Evolutionary conservation across 495 filamentous ascomycete species (phyloP).

Genomic region (Lepidopterella palustris): DNA sequence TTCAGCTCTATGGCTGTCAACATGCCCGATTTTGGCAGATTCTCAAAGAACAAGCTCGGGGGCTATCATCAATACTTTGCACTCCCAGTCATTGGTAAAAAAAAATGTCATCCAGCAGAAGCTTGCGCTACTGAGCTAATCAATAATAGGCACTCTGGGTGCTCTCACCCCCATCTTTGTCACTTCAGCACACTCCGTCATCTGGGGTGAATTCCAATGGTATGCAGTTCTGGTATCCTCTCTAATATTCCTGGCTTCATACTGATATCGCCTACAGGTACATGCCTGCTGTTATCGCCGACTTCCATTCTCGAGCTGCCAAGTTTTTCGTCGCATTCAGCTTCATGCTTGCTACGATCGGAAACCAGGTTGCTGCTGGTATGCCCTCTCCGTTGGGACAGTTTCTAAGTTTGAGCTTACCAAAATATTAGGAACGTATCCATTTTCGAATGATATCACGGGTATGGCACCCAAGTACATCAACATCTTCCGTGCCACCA

Average conservation of each 20-base stretch:
- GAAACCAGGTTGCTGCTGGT: slow-evolving; percentile 38
- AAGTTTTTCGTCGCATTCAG: slow-evolving; percentile 38
- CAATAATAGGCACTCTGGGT: slow-evolving; percentile 31
- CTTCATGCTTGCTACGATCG: slow-evolving; percentile 42
- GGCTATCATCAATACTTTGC: slow-evolving; percentile 39
- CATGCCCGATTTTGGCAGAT: slow-evolving; percentile 41
- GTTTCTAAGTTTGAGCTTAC: background rate
- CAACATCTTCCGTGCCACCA: slow-evolving; percentile 38
- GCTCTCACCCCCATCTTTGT: slow-evolving; percentile 41
- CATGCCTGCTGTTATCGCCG: slow-evolving; percentile 37
- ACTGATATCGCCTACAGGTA: slow-evolving; percentile 19
- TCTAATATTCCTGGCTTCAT: background rate
- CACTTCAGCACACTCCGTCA: slow-evolving; percentile 32
- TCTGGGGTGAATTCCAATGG: slow-evolving; percentile 42
- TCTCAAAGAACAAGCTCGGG: slow-evolving; percentile 34
- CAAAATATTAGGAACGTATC: slow-evolving; percentile 27
- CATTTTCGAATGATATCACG: slow-evolving; percentile 41
- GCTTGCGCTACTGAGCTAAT: background rate
- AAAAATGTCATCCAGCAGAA: background rate
- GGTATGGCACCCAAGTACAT: slow-evolving; percentile 40
- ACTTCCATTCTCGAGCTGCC: slow-evolving; percentile 40
- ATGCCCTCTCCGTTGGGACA: background rate
- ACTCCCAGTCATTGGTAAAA: slow-evolving; percentile 36
- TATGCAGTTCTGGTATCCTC: slow-evolving; percentile 2
- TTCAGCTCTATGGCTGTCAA: slow-evolving; percentile 42